Percentiles rank a stretch among this genome's conserved stretches.
phyloP scores from a whole-genome alignment of 345 rosid species.

The Eucalyptus cloeziana region DNA sequence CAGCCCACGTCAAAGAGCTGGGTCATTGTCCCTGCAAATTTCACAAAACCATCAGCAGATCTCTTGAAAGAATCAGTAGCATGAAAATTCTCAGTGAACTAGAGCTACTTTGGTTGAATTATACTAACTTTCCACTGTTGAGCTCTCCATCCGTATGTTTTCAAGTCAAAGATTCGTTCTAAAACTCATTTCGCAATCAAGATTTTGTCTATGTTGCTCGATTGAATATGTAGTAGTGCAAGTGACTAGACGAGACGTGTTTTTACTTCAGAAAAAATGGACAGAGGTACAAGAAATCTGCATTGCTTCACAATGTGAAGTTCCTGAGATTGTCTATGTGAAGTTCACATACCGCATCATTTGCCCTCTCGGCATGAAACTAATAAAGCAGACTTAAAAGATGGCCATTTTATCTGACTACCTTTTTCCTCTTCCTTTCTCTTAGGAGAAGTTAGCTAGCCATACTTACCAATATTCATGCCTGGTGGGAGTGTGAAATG shows the following conservation, averaged over 20 bases:
- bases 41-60: neutral
- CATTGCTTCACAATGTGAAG: too few species aligned
- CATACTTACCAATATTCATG: constrained; percentile 58
- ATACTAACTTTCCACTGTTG: neutral
- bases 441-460: neutral
- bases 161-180: neutral
- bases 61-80: neutral
- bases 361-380: neutral
- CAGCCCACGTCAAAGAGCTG: constrained; percentile 69
- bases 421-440: neutral
- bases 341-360: neutral
- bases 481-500: constrained; percentile 89
- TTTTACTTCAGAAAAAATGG: neutral
- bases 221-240: neutral
- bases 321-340: too few species aligned
- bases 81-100: neutral
- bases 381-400: neutral
- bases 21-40: constrained; percentile 61
- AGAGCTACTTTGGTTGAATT: neutral
- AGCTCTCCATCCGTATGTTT: neutral
- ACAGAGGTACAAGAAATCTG: neutral
- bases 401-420: neutral
- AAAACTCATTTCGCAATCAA: neutral
- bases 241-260: neutral
- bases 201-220: neutral